phyloP scores from a whole-genome alignment of 495 filamentous ascomycete genomes.

The Thermochaetoides thermophila region DNA sequence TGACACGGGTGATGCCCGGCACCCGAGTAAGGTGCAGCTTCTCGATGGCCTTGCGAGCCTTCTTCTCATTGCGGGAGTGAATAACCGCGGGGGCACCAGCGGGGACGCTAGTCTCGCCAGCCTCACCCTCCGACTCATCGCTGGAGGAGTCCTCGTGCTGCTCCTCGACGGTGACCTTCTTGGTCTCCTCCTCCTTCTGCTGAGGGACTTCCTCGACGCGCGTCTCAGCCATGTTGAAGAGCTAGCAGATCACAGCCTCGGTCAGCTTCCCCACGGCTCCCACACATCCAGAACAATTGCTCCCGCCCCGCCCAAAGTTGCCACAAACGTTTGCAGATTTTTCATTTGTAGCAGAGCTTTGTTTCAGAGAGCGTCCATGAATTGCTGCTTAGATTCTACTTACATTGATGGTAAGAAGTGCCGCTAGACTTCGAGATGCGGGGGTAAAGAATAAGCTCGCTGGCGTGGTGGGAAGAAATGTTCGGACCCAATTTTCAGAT shows the following conservation, averaged over 20 bases:
- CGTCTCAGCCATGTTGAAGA: conserved; percentile 75
- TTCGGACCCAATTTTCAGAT: conserved; percentile 19
- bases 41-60: conserved; percentile 93
- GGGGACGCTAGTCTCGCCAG: conserved; percentile 58
- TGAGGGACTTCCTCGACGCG: conserved; percentile 95
- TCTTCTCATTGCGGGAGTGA: conserved; percentile 99
- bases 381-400: no score
- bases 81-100: conserved; percentile 76
- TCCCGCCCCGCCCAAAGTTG: conserved; percentile 1
- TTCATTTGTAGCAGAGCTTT: background rate
- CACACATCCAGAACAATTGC: conserved; percentile 10
- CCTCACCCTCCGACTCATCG: conserved; percentile 57
- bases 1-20: conserved; percentile 93
- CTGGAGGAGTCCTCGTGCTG: conserved; percentile 55
- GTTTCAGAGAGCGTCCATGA: no score
- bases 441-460: conserved; percentile 12
- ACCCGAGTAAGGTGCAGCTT: conserved; percentile 96
- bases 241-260: conserved; percentile 5
- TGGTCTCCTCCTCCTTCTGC: conserved; percentile 71
- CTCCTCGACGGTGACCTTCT: conserved; percentile 66
- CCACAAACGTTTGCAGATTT: no score
- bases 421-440: conserved; percentile 17
- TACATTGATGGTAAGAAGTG: conserved; percentile 18
- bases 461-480: conserved; percentile 19
- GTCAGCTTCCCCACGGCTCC: conserved; percentile 15